These are phyloP conservation scores for Collybia nuda DNA, from an alignment of 768 basidiomycete genomes.

Conservation along the genomic window DNA sequence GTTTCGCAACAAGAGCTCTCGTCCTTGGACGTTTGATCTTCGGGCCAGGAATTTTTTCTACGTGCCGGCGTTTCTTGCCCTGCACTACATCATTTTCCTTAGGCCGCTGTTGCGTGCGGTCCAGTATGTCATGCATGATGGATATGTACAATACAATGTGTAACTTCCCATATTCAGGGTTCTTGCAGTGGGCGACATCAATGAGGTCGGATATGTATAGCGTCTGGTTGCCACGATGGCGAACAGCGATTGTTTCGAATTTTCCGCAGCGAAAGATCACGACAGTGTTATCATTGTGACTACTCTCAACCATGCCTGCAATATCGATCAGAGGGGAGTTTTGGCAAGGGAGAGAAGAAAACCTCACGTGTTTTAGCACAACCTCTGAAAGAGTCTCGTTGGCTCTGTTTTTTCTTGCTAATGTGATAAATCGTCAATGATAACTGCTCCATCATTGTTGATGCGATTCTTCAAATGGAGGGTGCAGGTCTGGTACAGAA, in stretches of 20 bases:
- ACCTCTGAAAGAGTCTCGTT: too few relatives aligned
- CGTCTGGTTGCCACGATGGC: slow-evolving; percentile 17
- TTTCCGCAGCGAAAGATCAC: slow-evolving; percentile 18
- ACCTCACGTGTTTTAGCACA: neutral
- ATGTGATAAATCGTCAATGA: neutral
- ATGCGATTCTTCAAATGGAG: neutral
- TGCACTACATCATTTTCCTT: neutral
- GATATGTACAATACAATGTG: slow-evolving; percentile 16
- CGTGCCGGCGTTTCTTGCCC: neutral
- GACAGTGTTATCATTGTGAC: slow-evolving; percentile 1
- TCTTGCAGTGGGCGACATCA: slow-evolving; percentile 4
- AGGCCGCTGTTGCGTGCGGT: slow-evolving; percentile 3
- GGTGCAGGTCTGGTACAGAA: neutral
- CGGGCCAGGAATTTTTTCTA: neutral
- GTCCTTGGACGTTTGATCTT: slow-evolving; percentile 6
- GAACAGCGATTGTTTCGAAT: slow-evolving; percentile 14
- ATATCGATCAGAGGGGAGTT: neutral
- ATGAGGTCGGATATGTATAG: slow-evolving; percentile 17
- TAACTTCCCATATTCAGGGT: slow-evolving; percentile 13
- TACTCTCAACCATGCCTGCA: neutral
- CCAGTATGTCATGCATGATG: slow-evolving; percentile 15
- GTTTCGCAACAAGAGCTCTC: slow-evolving; percentile 2
- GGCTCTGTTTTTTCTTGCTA: neutral
- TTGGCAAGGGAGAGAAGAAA: neutral
- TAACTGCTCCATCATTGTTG: neutral